phyloP scores from a whole-genome alignment of 2,329 filamentous ascomycete species.

The Plectosphaerella cucumerina region DNA sequence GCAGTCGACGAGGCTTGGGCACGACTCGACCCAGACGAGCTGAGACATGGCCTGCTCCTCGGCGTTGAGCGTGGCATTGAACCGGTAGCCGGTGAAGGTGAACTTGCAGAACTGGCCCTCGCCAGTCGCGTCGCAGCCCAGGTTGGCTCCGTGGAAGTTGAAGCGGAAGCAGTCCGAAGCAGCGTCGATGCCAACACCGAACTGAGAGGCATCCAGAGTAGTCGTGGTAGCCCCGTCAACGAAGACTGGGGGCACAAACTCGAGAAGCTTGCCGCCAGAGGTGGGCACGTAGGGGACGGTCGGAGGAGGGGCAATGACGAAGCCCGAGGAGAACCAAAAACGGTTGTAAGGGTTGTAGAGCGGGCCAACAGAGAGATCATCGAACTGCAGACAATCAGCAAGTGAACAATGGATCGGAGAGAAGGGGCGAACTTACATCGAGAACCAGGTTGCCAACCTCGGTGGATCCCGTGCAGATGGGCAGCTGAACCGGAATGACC shows the following conservation, averaged over 20 bases:
- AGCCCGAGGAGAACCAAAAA: conserved; percentile 38
- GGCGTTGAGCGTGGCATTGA: conserved; percentile 22
- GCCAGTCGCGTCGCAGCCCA: conserved; percentile 31
- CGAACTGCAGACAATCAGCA: conserved; percentile 28
- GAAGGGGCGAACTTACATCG: conserved; percentile 23
- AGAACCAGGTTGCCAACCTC: conserved; percentile 32
- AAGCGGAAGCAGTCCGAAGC: conserved; percentile 33
- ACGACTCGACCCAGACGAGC: conserved; percentile 35
- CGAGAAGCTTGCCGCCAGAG: conserved; percentile 33
- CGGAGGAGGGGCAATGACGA: conserved; percentile 29
- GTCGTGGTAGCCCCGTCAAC: conserved; percentile 17
- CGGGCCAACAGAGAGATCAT: conserved; percentile 28
- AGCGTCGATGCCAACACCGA: conserved; percentile 33
- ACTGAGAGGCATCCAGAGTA: conserved; percentile 30
- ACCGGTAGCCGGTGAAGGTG: conserved; percentile 35
- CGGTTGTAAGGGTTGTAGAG: conserved; percentile 34
- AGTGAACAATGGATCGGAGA: not conserved
- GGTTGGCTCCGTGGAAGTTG: conserved; percentile 31
- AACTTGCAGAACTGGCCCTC: conserved; percentile 35
- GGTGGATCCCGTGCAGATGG: conserved; percentile 12
- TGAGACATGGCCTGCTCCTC: conserved; percentile 23
- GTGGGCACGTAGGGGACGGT: conserved; percentile 29
- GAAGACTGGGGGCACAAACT: conserved; percentile 33
- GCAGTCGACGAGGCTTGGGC: conserved; percentile 28
- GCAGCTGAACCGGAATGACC: conserved; percentile 6